These are phyloP conservation scores for Canariomyces notabilis DNA, from an alignment of 2,329 filamentous ascomycete species.

Conservation along the genomic window DNA sequence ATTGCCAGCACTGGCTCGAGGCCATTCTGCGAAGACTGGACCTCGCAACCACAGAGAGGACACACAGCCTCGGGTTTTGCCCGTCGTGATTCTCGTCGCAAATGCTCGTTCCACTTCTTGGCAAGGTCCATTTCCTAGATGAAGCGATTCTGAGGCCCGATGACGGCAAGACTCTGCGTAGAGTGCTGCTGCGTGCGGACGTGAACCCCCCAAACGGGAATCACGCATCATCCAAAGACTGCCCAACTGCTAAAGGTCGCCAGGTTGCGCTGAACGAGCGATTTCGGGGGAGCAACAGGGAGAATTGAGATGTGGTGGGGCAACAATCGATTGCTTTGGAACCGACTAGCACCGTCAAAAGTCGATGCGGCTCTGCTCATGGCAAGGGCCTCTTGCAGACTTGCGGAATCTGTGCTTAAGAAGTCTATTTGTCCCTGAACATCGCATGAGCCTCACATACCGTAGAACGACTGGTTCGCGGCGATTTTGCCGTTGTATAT, in stretches of 20 bases:
- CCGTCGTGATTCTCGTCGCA: constrained; percentile 6
- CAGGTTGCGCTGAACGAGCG: background rate
- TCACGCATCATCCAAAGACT: background rate
- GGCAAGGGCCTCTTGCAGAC: too few relatives aligned
- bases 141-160: background rate
- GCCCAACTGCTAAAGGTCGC: too few relatives aligned
- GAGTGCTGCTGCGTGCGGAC: background rate
- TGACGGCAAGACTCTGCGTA: background rate
- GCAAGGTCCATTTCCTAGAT: constrained; percentile 9
- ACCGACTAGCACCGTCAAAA: too few relatives aligned
- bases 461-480: too few relatives aligned
- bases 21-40: background rate
- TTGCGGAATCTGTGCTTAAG: too few relatives aligned
- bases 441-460: too few relatives aligned
- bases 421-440: too few relatives aligned
- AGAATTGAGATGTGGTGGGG: too few relatives aligned
- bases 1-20: background rate
- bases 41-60: constrained; percentile 9
- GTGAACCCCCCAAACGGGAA: background rate
- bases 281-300: too few relatives aligned
- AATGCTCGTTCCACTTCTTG: constrained; percentile 13
- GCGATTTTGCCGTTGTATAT: too few relatives aligned
- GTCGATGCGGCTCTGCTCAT: too few relatives aligned
- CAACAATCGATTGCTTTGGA: too few relatives aligned
- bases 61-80: constrained; percentile 2